Evolutionary conservation across 768 basidiomycete species (phyloP), one percentile per base, ranked within the genome.

Genomic region (Naematelia encephala): DNA sequence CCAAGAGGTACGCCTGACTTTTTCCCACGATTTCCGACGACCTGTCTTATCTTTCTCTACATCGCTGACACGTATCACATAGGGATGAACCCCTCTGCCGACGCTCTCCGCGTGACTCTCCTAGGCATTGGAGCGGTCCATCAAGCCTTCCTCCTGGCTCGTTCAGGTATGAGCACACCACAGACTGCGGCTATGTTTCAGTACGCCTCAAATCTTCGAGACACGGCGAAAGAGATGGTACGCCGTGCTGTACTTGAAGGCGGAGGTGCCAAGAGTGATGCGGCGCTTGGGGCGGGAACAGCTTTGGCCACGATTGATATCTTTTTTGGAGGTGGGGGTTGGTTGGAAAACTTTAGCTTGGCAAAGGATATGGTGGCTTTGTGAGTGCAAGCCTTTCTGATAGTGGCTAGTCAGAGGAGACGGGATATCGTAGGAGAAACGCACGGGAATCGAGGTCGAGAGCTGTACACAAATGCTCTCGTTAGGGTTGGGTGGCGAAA

Each of bases 101-200:
- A 82, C 63, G 76, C 79, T 19, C 70, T 81, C 34, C 77, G 80
- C 25, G 69, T 78, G 29, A 71, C 78, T 5, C 67, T 81, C 27
- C 75, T 79, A 51, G 80, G 80, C 51, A 73, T 80, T 12, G 80
- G 77, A 11, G 80, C 79, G 19, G 78, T 80, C 26, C 80, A 81
- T 66, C 80, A 80, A 67, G 78, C 80, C 16, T 80, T 78, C 69
- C 73, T 80, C 44, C 66, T 79, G 28, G 77, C 80, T 14, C 76
- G 77, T 64, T 71, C 73, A 10, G 65, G 67, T 11, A 59, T 64
- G 44, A 51, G 60, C 25, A 62, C 61, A 19, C 29, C 49, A 21
- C 74, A 70, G 47, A 75, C 69, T 5, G 65, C 64, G 16, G 67
- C 64, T 29, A 73, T 79, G 69, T 75, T 80, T 67, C 69, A 78